Evolutionary conservation across 331 rosid species (phyloP).

Genomic region (Saraca asoca): DNA sequence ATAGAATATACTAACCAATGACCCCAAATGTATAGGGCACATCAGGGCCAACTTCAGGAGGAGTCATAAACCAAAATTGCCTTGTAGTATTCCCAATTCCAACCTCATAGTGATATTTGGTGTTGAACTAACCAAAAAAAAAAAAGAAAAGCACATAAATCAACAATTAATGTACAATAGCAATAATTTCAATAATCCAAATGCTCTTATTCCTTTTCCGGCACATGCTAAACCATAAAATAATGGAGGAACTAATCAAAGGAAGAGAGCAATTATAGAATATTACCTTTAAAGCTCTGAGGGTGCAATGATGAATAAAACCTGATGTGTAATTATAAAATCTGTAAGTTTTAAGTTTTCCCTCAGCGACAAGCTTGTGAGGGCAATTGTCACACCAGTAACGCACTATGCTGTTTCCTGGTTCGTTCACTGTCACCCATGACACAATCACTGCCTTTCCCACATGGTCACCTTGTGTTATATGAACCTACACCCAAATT

Average conservation of each 20-base stretch:
- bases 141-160: neutral
- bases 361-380: neutral
- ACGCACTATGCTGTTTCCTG: constrained; percentile 30
- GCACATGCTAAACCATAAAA: too few species aligned
- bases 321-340: constrained; percentile 35
- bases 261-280: neutral
- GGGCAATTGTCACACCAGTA: constrained; percentile 14
- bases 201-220: neutral
- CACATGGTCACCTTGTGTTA: constrained; percentile 39
- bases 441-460: constrained; percentile 45
- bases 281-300: constrained; percentile 30
- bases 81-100: constrained; percentile 34
- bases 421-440: constrained; percentile 40
- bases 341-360: constrained; percentile 25
- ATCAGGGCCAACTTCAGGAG: constrained; percentile 39
- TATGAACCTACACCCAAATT: constrained; percentile 30
- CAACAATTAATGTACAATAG: neutral
- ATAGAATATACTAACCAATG: constrained; percentile 19
- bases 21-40: constrained; percentile 40
- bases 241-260: neutral
- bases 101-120: constrained; percentile 37
- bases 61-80: constrained; percentile 39
- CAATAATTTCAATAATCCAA: neutral
- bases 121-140: constrained; percentile 15
- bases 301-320: constrained; percentile 42